Conservation (phyloP, 2,329 filamentous ascomycete genomes). For the Aspergillus neotritici region DNA sequence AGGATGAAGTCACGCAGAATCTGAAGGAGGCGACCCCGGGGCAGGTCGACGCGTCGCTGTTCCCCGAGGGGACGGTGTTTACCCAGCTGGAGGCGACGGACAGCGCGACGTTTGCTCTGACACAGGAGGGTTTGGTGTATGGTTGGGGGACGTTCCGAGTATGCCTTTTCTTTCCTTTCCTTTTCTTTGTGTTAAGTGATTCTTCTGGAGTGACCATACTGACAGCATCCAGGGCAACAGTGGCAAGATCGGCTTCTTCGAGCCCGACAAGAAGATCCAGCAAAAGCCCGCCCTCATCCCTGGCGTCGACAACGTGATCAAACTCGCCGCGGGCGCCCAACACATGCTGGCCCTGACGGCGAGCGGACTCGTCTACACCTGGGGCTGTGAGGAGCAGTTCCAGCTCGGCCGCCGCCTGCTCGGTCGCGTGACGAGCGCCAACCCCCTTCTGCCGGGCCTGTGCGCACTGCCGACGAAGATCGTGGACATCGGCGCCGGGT, state of each 20-base stretch:
- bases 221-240: constrained; percentile 46
- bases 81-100: constrained; percentile 66
- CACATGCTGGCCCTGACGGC: constrained; percentile 64
- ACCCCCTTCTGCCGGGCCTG: constrained; percentile 47
- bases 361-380: constrained; percentile 61
- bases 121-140: constrained; percentile 68
- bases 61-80: constrained; percentile 58
- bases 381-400: constrained; percentile 68
- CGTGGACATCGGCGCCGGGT: constrained; percentile 34
- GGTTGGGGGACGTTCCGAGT: constrained; percentile 79
- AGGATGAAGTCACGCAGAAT: constrained; percentile 58
- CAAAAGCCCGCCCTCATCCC: constrained; percentile 41
- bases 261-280: constrained; percentile 37
- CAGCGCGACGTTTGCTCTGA: constrained; percentile 70
- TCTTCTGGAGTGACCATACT: background rate
- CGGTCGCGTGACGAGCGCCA: constrained; percentile 41
- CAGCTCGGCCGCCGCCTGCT: constrained; percentile 61
- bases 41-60: constrained; percentile 48
- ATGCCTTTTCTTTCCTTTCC: constrained; percentile 29
- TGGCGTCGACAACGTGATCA: constrained; percentile 58
- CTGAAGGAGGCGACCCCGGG: constrained; percentile 65
- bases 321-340: constrained; percentile 63
- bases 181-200: too few species aligned
- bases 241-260: constrained; percentile 51
- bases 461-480: constrained; percentile 48